Percentiles rank a stretch among this genome's conserved stretches.
Conservation (phyloP, 2,329 filamentous ascomycete species). For the Corynespora cassiicola region DNA sequence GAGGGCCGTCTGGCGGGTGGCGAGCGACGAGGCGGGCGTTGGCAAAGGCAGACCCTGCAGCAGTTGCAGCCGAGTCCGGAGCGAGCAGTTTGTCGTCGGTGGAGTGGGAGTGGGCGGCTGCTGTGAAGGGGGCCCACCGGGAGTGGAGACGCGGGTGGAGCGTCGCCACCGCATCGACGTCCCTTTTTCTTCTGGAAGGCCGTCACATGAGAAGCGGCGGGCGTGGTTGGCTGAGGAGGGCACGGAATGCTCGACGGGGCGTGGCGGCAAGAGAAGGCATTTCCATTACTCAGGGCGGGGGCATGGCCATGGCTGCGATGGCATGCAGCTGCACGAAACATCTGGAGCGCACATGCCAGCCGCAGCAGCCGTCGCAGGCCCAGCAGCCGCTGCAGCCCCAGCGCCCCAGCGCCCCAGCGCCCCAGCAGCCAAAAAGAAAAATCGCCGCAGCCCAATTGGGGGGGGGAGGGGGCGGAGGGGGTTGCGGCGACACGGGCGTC, state of each 20-base stretch:
- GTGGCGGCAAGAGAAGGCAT: not conserved
- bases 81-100: not conserved
- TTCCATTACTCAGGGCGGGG: too few relatives aligned
- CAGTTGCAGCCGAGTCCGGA: conserved; percentile 11
- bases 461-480: too few relatives aligned
- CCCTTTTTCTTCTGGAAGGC: conserved; percentile 2
- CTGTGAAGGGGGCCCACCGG: conserved; percentile 1
- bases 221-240: not conserved
- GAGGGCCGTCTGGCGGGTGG: too few relatives aligned
- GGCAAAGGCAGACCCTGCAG: conserved; percentile 14
- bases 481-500: too few relatives aligned
- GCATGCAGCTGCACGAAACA: conserved; percentile 1
- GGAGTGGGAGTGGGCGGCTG: not conserved
- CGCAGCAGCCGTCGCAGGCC: too few relatives aligned
- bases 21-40: too few relatives aligned
- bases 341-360: conserved; percentile 1
- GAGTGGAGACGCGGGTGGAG: conserved; percentile 4
- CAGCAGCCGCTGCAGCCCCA: too few relatives aligned
- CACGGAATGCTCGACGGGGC: not conserved
- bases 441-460: too few relatives aligned
- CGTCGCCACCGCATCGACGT: not conserved
- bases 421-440: too few relatives aligned
- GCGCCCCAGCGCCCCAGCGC: too few relatives aligned
- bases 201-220: not conserved
- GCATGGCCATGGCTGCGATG: conserved; percentile 7